These are phyloP conservation scores for Diaporthe sp. DNA, from an alignment of 2,329 filamentous ascomycete species.

Conservation along the genomic window DNA sequence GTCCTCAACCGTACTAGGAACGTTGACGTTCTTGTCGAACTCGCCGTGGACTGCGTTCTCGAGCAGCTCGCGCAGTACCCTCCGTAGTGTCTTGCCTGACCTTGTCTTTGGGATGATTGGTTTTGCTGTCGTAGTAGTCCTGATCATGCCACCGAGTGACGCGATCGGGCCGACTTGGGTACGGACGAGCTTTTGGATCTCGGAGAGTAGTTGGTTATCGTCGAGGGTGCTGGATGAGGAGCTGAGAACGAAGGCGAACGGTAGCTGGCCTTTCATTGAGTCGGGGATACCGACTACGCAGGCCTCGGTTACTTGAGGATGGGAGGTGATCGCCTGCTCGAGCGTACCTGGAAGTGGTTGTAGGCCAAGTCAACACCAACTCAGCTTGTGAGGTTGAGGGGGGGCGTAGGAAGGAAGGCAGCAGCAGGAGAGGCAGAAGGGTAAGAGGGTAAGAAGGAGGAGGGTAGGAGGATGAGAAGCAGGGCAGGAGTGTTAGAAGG, in stretches of 20 bases:
- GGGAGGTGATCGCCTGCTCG: constrained; percentile 88
- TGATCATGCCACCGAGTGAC: constrained; percentile 84
- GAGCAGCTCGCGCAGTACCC: constrained; percentile 84
- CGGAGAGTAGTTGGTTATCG: constrained; percentile 56
- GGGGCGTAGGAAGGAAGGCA: neutral
- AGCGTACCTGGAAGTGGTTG: constrained; percentile 71
- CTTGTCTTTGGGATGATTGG: constrained; percentile 93
- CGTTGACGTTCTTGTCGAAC: constrained; percentile 75
- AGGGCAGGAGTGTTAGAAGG: no score
- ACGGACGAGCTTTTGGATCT: constrained; percentile 79
- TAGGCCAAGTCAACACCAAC: no score
- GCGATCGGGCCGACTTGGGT: constrained; percentile 90
- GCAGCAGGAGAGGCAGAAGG: no score
- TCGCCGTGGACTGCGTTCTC: constrained; percentile 84
- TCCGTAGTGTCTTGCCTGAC: constrained; percentile 88
- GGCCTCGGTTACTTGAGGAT: constrained; percentile 82
- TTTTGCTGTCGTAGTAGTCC: constrained; percentile 62
- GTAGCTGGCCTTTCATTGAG: constrained; percentile 86
- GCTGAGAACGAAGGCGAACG: constrained; percentile 81
- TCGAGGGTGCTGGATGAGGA: constrained; percentile 65
- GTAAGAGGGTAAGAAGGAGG: no score
- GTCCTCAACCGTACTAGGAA: constrained; percentile 91
- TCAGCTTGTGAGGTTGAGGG: no score
- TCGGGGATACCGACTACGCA: constrained; percentile 91
- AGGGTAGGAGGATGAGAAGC: neutral